phyloP scores from a whole-genome alignment of 2,329 filamentous ascomycete genomes.

The Ustilaginoidea virens region DNA sequence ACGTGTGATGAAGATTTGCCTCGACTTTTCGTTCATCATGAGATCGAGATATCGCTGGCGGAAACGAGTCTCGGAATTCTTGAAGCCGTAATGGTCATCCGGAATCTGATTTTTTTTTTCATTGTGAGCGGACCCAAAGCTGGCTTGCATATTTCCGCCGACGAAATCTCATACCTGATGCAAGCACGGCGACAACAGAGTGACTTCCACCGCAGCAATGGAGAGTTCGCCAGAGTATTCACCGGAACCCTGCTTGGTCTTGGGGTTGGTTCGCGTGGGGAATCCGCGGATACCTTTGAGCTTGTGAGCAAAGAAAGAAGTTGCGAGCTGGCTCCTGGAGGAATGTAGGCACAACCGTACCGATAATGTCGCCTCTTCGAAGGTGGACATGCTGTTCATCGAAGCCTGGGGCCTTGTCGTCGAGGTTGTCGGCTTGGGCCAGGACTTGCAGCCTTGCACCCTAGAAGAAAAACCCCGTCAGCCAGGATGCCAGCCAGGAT shows the following conservation, averaged over 20 bases:
- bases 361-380: conserved; percentile 83
- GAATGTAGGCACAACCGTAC: conserved; percentile 19
- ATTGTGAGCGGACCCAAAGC: background rate
- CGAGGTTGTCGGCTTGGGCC: conserved; percentile 70
- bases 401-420: conserved; percentile 51
- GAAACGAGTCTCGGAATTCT: conserved; percentile 86
- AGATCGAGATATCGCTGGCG: conserved; percentile 89
- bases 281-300: conserved; percentile 16
- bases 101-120: conserved; percentile 28
- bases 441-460: conserved; percentile 72
- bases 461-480: conserved; percentile 11
- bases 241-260: conserved; percentile 71
- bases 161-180: conserved; percentile 33
- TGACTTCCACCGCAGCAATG: conserved; percentile 77
- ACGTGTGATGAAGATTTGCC: conserved; percentile 71
- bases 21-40: conserved; percentile 85
- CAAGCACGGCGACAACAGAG: conserved; percentile 78
- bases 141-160: background rate
- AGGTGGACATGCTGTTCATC: conserved; percentile 81
- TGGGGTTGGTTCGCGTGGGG: conserved; percentile 57
- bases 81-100: conserved; percentile 83
- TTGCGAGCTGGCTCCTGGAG: background rate
- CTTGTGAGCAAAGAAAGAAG: no score
- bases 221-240: conserved; percentile 61
- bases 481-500: conserved; percentile 2